A percentile compares a stretch with the other conserved stretches of the same genome.
Conservation (phyloP, 192 early-diverging fungal species). For the Haplosporangium gracile region DNA sequence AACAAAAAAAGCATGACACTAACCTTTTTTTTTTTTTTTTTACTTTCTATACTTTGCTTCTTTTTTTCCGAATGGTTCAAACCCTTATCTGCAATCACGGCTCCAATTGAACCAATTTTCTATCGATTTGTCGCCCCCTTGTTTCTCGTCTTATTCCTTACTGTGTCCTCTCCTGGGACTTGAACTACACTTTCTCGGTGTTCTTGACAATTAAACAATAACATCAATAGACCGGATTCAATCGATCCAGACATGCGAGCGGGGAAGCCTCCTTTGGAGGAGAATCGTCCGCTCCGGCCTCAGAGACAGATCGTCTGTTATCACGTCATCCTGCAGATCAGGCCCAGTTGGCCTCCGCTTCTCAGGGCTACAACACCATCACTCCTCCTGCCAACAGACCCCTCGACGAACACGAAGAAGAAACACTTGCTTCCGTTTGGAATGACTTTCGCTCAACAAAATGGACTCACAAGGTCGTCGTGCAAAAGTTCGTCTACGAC, state of each 20-base stretch:
- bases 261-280: conserved; percentile 10
- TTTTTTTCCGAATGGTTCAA: background rate
- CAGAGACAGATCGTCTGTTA: conserved; percentile 33
- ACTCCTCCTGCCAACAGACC: background rate
- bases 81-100: conserved; percentile 7
- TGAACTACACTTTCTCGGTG: background rate
- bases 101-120: background rate
- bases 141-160: background rate
- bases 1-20: background rate
- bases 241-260: background rate
- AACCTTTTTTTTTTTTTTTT: conserved; percentile 3
- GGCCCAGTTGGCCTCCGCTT: background rate
- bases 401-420: conserved; percentile 20
- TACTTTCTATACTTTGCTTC: background rate
- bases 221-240: background rate
- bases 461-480: conserved; percentile 40
- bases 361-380: conserved; percentile 31
- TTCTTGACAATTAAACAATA: background rate
- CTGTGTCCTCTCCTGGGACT: background rate
- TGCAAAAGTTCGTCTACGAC: conserved; percentile 55
- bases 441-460: conserved; percentile 34
- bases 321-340: conserved; percentile 28
- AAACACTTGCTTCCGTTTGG: conserved; percentile 26
- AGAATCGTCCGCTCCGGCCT: background rate
- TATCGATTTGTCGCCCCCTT: background rate